Evolutionary conservation across 805 yeast species (phyloP).

Genomic region (Schwanniomyces vanrijiae): DNA sequence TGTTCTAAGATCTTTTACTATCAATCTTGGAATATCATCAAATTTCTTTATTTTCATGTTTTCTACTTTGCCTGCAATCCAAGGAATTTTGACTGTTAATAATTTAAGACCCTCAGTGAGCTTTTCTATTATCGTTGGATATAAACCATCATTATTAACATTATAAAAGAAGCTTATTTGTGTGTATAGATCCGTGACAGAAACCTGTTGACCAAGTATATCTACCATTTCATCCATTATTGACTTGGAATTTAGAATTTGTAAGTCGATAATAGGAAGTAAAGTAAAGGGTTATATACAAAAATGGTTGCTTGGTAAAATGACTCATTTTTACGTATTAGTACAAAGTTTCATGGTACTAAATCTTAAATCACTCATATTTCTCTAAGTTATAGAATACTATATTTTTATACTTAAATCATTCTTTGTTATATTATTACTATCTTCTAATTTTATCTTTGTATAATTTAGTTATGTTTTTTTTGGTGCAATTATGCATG

Average conservation of each 20-base stretch:
- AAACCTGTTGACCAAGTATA: neutral
- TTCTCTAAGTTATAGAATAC: no score
- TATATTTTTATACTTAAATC: no score
- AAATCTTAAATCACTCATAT: no score
- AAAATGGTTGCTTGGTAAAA: no score
- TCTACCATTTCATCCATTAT: neutral
- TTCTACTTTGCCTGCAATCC: slow-evolving; percentile 1
- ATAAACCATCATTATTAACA: neutral
- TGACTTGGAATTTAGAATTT: neutral
- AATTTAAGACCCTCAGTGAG: neutral
- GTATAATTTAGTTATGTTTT: no score
- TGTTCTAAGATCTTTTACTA: neutral
- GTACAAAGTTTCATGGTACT: no score
- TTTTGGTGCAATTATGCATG: no score
- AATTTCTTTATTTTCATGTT: neutral
- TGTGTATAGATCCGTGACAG: neutral
- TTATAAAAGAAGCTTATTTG: neutral
- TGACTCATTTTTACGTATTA: no score
- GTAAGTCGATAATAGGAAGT: no score
- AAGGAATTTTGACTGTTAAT: neutral
- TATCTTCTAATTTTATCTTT: no score
- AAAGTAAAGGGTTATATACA: no score
- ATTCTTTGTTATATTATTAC: no score
- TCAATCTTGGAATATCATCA: neutral
- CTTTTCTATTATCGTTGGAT: neutral